phyloP scores from a whole-genome alignment of 2,329 filamentous ascomycete species.

The Pestalotiopsis sp. region DNA sequence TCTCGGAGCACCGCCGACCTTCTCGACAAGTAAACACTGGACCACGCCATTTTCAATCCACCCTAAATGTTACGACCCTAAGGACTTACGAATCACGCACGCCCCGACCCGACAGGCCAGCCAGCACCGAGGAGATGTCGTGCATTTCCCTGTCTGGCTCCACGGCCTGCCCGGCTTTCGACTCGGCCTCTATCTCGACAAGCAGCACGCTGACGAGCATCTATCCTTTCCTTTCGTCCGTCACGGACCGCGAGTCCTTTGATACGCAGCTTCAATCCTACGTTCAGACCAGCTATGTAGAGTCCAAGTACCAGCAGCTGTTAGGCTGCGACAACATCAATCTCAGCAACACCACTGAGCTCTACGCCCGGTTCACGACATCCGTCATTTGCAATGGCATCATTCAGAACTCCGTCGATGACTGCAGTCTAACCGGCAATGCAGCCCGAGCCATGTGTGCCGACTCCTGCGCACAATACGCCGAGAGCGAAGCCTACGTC shows the following conservation, averaged over 20 bases:
- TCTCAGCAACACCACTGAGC: conserved; percentile 72
- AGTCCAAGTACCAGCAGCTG: conserved; percentile 71
- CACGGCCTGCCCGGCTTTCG: conserved; percentile 36
- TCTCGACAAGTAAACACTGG: background rate
- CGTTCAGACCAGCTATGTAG: conserved; percentile 72
- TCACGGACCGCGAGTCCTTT: conserved; percentile 75
- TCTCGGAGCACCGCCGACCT: background rate
- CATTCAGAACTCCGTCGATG: conserved; percentile 78
- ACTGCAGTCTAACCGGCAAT: conserved; percentile 66
- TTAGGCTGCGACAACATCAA: conserved; percentile 81
- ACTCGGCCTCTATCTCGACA: conserved; percentile 36
- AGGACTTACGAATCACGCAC: conserved; percentile 1
- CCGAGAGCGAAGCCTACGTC: conserved; percentile 85
- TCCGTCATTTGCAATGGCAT: conserved; percentile 92
- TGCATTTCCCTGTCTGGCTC: conserved; percentile 38
- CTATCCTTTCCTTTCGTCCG: conserved; percentile 69
- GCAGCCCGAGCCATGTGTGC: conserved; percentile 80
- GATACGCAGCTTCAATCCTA: conserved; percentile 74
- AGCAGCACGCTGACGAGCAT: conserved; percentile 24
- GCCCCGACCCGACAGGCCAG: conserved; percentile 15
- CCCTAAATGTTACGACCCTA: conserved; percentile 2
- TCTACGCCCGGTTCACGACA: conserved; percentile 92
- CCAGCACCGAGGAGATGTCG: background rate
- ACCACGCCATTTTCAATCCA: background rate
- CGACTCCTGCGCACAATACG: conserved; percentile 82